Evolutionary conservation across 2,329 filamentous ascomycete genomes (phyloP).

Genomic region (Fusarium chlamydosporum): DNA sequence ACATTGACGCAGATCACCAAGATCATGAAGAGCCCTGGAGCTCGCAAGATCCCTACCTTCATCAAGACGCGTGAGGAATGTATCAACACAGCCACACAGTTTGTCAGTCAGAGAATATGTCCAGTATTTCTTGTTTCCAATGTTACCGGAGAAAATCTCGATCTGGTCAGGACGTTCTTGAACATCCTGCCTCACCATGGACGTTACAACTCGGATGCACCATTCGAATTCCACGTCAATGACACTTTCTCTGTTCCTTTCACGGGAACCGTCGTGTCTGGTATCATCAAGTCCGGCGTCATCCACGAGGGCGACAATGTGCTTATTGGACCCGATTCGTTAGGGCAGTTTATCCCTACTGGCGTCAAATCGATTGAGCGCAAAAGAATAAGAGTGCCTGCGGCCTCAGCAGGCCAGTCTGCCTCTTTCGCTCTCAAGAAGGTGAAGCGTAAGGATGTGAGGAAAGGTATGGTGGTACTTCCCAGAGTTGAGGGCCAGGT

Average conservation of each 20-base stretch:
- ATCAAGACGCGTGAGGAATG: constrained; percentile 93
- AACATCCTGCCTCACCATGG: constrained; percentile 97
- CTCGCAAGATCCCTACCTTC: constrained; percentile 95
- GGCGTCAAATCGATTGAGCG: constrained; percentile 93
- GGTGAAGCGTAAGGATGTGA: constrained; percentile 88
- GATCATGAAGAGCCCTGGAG: constrained; percentile 93
- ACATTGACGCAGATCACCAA: constrained; percentile 92
- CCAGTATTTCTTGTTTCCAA: constrained; percentile 99
- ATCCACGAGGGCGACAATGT: constrained; percentile 92
- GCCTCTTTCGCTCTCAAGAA: constrained; percentile 92
- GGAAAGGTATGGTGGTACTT: constrained; percentile 98
- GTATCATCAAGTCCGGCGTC: constrained; percentile 89
- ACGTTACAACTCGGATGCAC: constrained; percentile 87
- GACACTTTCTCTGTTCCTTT: constrained; percentile 99
- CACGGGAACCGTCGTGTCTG: constrained; percentile 94
- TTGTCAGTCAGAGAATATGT: constrained; percentile 94
- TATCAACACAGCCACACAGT: constrained; percentile 94
- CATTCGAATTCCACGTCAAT: constrained; percentile 96
- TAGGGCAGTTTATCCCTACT: constrained; percentile 90
- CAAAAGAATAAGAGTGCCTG: constrained; percentile 90
- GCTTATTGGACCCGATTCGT: constrained; percentile 88
- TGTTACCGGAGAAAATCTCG: constrained; percentile 91
- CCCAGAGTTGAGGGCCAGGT: constrained; percentile 83
- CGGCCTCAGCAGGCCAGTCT: constrained; percentile 90
- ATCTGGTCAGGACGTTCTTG: constrained; percentile 91